Conservation (phyloP, 805 yeast genomes). For the Metschnikowia anglica region DNA sequence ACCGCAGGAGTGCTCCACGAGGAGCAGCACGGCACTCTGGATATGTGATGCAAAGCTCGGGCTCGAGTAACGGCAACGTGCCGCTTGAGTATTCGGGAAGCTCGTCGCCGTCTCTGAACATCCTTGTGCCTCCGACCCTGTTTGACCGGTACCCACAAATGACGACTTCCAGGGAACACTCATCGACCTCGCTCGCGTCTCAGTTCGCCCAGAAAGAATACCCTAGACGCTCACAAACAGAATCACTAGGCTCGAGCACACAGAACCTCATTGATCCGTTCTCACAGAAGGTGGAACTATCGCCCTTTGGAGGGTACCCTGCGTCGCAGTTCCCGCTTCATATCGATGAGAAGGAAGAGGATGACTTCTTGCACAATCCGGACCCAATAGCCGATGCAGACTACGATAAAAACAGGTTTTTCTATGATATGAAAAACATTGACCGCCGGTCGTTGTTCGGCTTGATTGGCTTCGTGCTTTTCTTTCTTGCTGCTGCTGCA, state of each 20-base stretch:
- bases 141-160: conserved; percentile 22
- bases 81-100: conserved; percentile 4
- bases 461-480: conserved; percentile 52
- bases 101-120: conserved; percentile 8
- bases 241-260: conserved; percentile 11
- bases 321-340: conserved; percentile 92
- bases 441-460: conserved; percentile 64
- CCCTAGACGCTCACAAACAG: conserved; percentile 8
- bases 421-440: conserved; percentile 62
- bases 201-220: conserved; percentile 7
- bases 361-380: conserved; percentile 93
- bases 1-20: not conserved
- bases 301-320: conserved; percentile 96
- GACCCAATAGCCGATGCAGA: conserved; percentile 91
- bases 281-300: conserved; percentile 14
- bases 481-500: conserved; percentile 60
- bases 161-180: conserved; percentile 16
- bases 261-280: conserved; percentile 16
- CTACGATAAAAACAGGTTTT: conserved; percentile 67
- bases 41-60: not conserved
- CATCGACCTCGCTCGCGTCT: conserved; percentile 16
- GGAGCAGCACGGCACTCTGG: not conserved
- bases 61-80: too few relatives aligned
- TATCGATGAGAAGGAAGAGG: conserved; percentile 91
- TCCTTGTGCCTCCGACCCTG: conserved; percentile 17